These are phyloP conservation scores for Bretschneidera sinensis DNA, from an alignment of 345 rosid genomes.

Conservation along the genomic window DNA sequence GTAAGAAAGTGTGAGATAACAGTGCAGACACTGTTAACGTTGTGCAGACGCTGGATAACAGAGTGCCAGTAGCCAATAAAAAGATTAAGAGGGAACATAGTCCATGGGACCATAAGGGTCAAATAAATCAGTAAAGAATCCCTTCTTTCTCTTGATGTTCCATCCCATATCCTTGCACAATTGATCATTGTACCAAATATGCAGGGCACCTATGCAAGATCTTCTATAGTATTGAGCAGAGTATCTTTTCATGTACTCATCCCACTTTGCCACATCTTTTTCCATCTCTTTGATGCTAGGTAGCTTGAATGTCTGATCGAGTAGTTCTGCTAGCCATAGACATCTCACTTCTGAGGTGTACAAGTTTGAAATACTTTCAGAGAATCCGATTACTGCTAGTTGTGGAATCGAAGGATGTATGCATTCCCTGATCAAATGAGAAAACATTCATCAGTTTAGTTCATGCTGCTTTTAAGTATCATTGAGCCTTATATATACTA, in stretches of 20 bases:
- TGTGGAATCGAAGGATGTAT: constrained; percentile 34
- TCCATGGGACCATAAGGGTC: constrained; percentile 30
- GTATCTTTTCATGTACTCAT: constrained; percentile 21
- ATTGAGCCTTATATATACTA: too few species aligned
- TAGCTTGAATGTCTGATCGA: constrained; percentile 21
- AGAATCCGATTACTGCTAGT: constrained; percentile 25
- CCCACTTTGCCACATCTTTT: constrained; percentile 25
- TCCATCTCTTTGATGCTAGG: constrained; percentile 31
- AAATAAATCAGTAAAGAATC: constrained; percentile 26
- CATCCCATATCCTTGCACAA: constrained; percentile 32
- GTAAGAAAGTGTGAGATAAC: too few species aligned
- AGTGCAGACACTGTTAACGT: too few species aligned
- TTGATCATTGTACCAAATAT: constrained; percentile 28
- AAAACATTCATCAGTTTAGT: too few species aligned
- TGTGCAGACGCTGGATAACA: too few species aligned
- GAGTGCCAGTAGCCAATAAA: too few species aligned
- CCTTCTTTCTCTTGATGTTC: constrained; percentile 26
- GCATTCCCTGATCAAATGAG: constrained; percentile 18
- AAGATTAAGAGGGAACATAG: constrained; percentile 13
- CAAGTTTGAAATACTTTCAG: constrained; percentile 22
- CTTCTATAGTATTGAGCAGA: constrained; percentile 13
- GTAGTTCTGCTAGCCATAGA: constrained; percentile 25
- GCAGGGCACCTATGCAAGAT: constrained; percentile 19
- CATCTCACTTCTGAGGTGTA: constrained; percentile 23
- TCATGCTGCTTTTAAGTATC: too few species aligned